A percentile compares a stretch with the other conserved stretches of the same genome.
phyloP scores from a whole-genome alignment of 345 rosid genomes.

The Rhodamnia rubescens region DNA sequence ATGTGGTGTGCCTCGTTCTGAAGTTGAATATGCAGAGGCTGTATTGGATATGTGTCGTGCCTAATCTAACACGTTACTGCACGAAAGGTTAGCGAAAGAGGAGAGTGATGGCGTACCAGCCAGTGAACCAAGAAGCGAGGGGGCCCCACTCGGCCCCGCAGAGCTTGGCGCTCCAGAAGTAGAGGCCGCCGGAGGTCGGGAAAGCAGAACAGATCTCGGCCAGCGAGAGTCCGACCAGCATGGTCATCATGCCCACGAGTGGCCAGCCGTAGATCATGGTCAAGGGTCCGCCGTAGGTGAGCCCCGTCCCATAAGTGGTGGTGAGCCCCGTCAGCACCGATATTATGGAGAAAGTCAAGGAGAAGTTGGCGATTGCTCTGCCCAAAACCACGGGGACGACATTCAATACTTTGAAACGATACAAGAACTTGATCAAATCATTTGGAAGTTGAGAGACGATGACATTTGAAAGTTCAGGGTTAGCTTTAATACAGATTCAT shows the following conservation, averaged over 20 bases:
- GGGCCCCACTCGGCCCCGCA: conserved; percentile 44
- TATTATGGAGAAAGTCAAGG: conserved; percentile 35
- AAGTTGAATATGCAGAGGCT: background rate
- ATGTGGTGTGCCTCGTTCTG: background rate
- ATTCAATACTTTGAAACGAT: background rate
- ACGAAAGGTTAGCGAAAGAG: background rate
- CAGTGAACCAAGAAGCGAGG: conserved; percentile 49
- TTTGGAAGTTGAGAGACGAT: background rate
- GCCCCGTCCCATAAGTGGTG: conserved; percentile 30
- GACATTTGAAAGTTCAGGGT: background rate
- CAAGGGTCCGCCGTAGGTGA: conserved; percentile 38
- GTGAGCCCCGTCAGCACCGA: conserved; percentile 41
- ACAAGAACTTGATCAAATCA: background rate
- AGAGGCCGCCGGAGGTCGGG: conserved; percentile 50
- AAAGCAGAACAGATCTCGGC: conserved; percentile 58
- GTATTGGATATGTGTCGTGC: background rate
- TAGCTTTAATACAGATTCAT: background rate
- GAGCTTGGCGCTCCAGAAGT: conserved; percentile 50
- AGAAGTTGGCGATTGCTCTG: conserved; percentile 38
- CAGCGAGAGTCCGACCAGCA: conserved; percentile 33
- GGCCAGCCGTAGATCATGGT: conserved; percentile 55
- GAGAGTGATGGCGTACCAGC: conserved; percentile 30
- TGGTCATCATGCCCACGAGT: conserved; percentile 23
- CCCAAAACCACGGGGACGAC: background rate
- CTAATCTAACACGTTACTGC: background rate